Evolutionary conservation across 768 basidiomycete genomes (phyloP), one percentile per base, ranked within the genome.

Genomic region (Tylopilus subfusipes): DNA sequence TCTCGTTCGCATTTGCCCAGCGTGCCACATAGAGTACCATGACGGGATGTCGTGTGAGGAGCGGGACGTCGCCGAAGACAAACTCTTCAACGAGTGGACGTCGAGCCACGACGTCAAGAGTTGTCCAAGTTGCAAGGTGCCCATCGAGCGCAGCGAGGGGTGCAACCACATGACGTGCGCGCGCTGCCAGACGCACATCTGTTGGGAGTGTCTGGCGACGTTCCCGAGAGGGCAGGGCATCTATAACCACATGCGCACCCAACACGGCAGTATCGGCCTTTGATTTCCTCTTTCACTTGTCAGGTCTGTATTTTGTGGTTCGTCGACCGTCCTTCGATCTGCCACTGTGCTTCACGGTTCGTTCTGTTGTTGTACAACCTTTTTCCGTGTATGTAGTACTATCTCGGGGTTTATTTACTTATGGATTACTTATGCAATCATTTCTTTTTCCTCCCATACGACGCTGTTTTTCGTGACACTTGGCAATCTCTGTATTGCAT

Each of bases 131-230:
- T 93, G 90, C 72, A 79, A 79, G 50, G 77, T 79, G 8, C 76
- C 79, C 7, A 90, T 93, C 58, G 87, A 92, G 69, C 82, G 85
- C 38, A 73, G 72, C 27, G 85, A 83, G 57, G 90, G 90, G 0
- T 93, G 90, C 69, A 87, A 93, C 70, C 90, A 93, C 67, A 83
- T 93, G 78, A 84, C 81, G n/a, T 93, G 90, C 68, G 76, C 75
- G 0, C 77, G 78, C 30, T 93, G 90, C 66, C 78, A 81, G 60
- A 83, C 86, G 0, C 90, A 93, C 65, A 85, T 84, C 2, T 93
- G 90, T 54, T 92, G 90, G 90, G 82, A 82, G 22, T 93, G 90
- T 66, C 61, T 88, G 66, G 69, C 78, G 68, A 88, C 85, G 39
- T 92, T 90, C 69, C 78, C 80, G 0, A 73, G 75, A 33, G 84